Evolutionary conservation across 345 rosid species (phyloP).

Genomic region (Mallotus nudiflorus): DNA sequence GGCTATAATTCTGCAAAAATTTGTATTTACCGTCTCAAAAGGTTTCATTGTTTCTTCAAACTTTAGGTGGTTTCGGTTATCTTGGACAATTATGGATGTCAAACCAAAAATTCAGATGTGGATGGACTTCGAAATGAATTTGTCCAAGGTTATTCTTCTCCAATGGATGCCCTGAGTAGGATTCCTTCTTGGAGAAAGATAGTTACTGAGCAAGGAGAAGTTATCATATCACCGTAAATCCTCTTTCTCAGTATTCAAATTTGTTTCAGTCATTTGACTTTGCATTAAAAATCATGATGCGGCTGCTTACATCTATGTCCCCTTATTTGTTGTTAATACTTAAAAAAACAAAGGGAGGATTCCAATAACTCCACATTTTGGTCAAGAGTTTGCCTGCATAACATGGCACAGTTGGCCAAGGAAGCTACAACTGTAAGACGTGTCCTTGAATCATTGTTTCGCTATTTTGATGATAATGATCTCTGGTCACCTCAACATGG

Average conservation of each 20-base stretch:
- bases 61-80: slow-evolving; percentile 67
- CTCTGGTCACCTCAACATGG: slow-evolving; percentile 60
- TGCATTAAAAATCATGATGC: slow-evolving; percentile 3
- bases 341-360: slow-evolving; percentile 59
- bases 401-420: slow-evolving; percentile 65
- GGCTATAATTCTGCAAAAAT: background rate
- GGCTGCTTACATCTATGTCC: slow-evolving; percentile 5
- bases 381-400: slow-evolving; percentile 66
- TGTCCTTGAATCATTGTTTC: slow-evolving; percentile 67
- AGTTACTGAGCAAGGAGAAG: slow-evolving; percentile 64
- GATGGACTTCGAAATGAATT: slow-evolving; percentile 30
- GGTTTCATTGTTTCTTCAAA: slow-evolving; percentile 8
- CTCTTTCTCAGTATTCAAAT: slow-evolving; percentile 19
- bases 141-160: slow-evolving; percentile 29
- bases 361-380: slow-evolving; percentile 55
- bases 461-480: slow-evolving; percentile 59
- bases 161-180: slow-evolving; percentile 39
- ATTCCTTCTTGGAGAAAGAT: slow-evolving; percentile 61
- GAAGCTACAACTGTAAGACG: slow-evolving; percentile 69
- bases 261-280: background rate
- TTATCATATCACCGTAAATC: slow-evolving; percentile 50
- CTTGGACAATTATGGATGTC: slow-evolving; percentile 60
- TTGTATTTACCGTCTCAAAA: background rate
- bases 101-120: slow-evolving; percentile 18
- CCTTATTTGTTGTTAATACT: slow-evolving; percentile 14